These are phyloP conservation scores for Fraxinus floribunda DNA, from an alignment of 305 asterid genomes.

Conservation along the genomic window DNA sequence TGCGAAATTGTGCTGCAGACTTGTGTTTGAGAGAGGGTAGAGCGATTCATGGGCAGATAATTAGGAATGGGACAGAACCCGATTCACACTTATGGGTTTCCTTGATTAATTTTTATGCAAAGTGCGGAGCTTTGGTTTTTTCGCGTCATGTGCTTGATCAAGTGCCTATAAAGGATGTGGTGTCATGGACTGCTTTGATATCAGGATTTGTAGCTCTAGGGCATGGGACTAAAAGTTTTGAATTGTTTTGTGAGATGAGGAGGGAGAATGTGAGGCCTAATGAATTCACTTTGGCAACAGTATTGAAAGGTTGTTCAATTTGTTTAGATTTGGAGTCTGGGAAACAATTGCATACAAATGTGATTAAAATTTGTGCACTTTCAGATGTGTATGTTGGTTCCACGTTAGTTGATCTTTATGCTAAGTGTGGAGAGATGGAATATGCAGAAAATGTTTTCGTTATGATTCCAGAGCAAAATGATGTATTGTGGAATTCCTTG, in stretches of 20 bases:
- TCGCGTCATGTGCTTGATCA: conserved; percentile 49
- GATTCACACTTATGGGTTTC: conserved; percentile 75
- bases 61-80: conserved; percentile 49
- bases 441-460: conserved; percentile 56
- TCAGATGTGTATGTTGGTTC: conserved; percentile 74
- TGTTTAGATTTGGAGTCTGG: conserved; percentile 62
- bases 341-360: conserved; percentile 71
- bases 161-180: conserved; percentile 64
- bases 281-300: conserved; percentile 73
- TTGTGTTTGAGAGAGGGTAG: conserved; percentile 55
- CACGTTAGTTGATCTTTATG: conserved; percentile 65
- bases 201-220: conserved; percentile 82
- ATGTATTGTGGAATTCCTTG: conserved; percentile 71
- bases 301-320: conserved; percentile 67
- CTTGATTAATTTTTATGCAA: conserved; percentile 68
- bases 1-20: conserved; percentile 50
- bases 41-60: conserved; percentile 58
- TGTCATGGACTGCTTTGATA: conserved; percentile 77
- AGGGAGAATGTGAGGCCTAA: conserved; percentile 62
- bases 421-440: conserved; percentile 65
- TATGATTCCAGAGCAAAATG: conserved; percentile 67
- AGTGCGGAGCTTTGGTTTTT: conserved; percentile 52
- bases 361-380: conserved; percentile 57
- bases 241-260: conserved; percentile 65
- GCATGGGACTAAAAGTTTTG: conserved; percentile 45